Evolutionary conservation across 768 basidiomycete species (phyloP).

Genomic region (Austroboletus eburneus): DNA sequence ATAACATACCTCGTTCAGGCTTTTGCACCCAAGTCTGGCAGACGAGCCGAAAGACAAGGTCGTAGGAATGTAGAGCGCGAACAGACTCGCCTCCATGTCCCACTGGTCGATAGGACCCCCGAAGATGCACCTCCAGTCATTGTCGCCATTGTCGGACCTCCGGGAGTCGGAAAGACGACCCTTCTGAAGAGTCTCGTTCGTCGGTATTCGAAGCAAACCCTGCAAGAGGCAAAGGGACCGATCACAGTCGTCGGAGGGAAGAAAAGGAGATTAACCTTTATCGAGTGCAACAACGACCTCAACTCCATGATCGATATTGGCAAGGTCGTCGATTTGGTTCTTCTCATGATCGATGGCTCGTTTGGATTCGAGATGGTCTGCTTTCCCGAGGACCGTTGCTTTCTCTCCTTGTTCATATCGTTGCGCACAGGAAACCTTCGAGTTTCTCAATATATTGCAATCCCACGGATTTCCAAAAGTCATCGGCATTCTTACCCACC

Average conservation of each 20-base stretch:
- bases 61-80: conserved; percentile 89
- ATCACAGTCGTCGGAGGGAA: conserved; percentile 95
- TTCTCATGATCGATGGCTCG: conserved; percentile 96
- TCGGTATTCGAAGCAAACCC: conserved; percentile 89
- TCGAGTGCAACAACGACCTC: conserved; percentile 97
- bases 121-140: conserved; percentile 89
- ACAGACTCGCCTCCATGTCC: conserved; percentile 93
- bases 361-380: conserved; percentile 98
- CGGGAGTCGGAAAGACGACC: conserved; percentile 96
- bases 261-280: conserved; percentile 87
- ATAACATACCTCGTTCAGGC: conserved; percentile 42
- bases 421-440: conserved; percentile 86
- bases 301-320: conserved; percentile 98
- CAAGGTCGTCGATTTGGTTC: conserved; percentile 92
- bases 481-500: conserved; percentile 91
- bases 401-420: background rate
- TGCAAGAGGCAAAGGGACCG: conserved; percentile 87
- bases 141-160: conserved; percentile 92
- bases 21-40: conserved; percentile 89
- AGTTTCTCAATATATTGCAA: conserved; percentile 96
- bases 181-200: conserved; percentile 87
- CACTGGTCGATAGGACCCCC: conserved; percentile 91
- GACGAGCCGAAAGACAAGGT: conserved; percentile 83
- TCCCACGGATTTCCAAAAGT: conserved; percentile 98
- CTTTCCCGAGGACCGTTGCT: background rate